These are phyloP conservation scores for Aphanomyces euteiches DNA, from an alignment of 352 stramenopile genomes.

Conservation along the genomic window DNA sequence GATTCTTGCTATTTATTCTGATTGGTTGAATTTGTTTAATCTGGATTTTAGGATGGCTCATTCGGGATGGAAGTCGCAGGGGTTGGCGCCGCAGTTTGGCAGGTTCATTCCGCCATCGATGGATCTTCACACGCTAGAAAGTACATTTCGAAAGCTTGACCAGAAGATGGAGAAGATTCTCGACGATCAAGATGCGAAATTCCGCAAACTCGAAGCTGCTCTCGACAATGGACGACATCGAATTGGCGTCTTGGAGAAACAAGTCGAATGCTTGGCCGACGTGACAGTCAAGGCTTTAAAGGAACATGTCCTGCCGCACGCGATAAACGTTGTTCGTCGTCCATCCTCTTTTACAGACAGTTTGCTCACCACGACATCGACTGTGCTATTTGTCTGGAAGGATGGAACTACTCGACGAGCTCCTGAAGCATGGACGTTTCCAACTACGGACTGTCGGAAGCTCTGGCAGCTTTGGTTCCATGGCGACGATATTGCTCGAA, in stretches of 20 bases:
- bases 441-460: neutral
- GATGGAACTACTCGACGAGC: neutral
- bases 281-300: neutral
- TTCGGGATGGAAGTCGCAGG: too few relatives aligned
- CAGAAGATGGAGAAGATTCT: constrained; percentile 9
- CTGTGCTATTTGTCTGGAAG: neutral
- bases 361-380: neutral
- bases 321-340: neutral
- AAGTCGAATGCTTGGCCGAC: neutral
- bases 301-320: neutral
- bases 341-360: neutral
- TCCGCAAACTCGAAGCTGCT: constrained; percentile 2
- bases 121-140: neutral
- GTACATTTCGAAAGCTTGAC: neutral
- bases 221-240: neutral
- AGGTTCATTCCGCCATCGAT: neutral
- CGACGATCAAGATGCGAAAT: constrained; percentile 10
- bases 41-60: too few relatives aligned
- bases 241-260: neutral
- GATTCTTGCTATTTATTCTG: too few relatives aligned
- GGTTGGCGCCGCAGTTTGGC: neutral
- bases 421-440: neutral
- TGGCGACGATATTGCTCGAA: neutral
- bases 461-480: constrained; percentile 1
- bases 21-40: too few relatives aligned